Percentiles rank a stretch among this genome's conserved stretches.
Evolutionary conservation across 768 basidiomycete species (phyloP).

Genomic region (Piloderma croceum): DNA sequence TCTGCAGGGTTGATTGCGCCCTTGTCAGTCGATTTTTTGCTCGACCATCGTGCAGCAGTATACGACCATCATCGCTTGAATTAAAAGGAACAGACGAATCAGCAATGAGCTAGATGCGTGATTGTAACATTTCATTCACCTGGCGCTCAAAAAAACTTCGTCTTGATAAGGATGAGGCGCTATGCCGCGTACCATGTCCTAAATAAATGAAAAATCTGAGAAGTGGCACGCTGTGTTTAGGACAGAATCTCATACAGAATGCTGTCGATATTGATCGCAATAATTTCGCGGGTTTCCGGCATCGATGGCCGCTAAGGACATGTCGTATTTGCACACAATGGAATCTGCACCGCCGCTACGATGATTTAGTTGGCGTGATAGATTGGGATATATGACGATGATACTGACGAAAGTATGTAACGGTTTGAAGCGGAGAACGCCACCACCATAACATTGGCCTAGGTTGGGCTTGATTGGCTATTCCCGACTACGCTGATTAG

Average conservation of each 20-base stretch:
- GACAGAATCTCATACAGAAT: constrained; percentile 10
- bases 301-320: constrained; percentile 28
- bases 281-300: constrained; percentile 27
- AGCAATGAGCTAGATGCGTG: not conserved
- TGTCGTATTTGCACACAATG: constrained; percentile 48
- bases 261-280: constrained; percentile 17
- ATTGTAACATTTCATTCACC: constrained; percentile 32
- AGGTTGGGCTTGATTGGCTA: constrained; percentile 6
- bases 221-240: too few species aligned
- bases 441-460: constrained; percentile 70
- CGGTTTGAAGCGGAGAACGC: constrained; percentile 65
- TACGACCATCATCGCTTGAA: constrained; percentile 53
- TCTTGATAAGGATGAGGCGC: constrained; percentile 65
- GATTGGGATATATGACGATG: constrained; percentile 10
- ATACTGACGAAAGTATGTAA: constrained; percentile 58
- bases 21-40: constrained; percentile 24
- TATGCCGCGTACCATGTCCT: constrained; percentile 65
- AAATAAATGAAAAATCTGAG: constrained; percentile 16
- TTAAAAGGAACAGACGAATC: not conserved
- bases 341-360: constrained; percentile 52
- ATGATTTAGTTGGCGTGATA: constrained; percentile 1
- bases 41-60: constrained; percentile 59
- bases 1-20: constrained; percentile 49
- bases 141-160: constrained; percentile 63
- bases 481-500: not conserved